Evolutionary conservation across 352 stramenopile genomes (phyloP).

Genomic region (Phytophthora aleatoria): DNA sequence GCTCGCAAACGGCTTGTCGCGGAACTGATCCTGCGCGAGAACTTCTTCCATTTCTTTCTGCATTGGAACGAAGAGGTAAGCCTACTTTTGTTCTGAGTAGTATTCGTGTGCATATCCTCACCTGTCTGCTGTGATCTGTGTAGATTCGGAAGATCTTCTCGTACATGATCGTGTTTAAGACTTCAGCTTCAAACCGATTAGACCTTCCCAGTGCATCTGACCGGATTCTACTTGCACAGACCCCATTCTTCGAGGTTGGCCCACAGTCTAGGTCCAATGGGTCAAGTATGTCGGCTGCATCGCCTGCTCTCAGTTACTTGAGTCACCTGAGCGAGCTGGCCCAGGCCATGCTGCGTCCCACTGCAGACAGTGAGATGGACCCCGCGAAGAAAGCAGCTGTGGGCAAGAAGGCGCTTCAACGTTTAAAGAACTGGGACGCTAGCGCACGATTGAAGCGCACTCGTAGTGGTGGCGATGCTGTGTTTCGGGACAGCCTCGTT

Average conservation of each 20-base stretch:
- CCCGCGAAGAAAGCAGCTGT: constrained; percentile 51
- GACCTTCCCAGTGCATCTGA: constrained; percentile 76
- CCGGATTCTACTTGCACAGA: constrained; percentile 75
- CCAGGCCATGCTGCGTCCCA: constrained; percentile 62
- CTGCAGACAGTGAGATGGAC: constrained; percentile 40
- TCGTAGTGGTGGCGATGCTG: constrained; percentile 42
- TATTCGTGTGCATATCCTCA: constrained; percentile 2
- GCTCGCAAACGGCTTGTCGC: constrained; percentile 69
- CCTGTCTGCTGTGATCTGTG: neutral
- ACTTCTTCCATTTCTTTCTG: constrained; percentile 88
- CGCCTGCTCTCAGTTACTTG: constrained; percentile 59
- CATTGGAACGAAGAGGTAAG: constrained; percentile 90
- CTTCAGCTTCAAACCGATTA: constrained; percentile 73
- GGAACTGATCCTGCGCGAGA: constrained; percentile 81
- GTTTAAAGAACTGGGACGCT: constrained; percentile 71
- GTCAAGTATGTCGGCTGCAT: constrained; percentile 32
- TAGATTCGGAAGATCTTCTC: constrained; percentile 87
- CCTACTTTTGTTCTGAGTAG: neutral
- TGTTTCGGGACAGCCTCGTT: constrained; percentile 78
- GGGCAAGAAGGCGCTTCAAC: constrained; percentile 53
- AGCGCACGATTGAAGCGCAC: constrained; percentile 54
- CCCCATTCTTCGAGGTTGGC: constrained; percentile 64
- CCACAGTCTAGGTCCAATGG: constrained; percentile 18
- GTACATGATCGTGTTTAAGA: constrained; percentile 88
- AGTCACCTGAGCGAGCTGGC: constrained; percentile 77